Evolutionary conservation across 2,329 filamentous ascomycete species (phyloP), one percentile per base, ranked within the genome.

Genomic region (Diaporthe citri): DNA sequence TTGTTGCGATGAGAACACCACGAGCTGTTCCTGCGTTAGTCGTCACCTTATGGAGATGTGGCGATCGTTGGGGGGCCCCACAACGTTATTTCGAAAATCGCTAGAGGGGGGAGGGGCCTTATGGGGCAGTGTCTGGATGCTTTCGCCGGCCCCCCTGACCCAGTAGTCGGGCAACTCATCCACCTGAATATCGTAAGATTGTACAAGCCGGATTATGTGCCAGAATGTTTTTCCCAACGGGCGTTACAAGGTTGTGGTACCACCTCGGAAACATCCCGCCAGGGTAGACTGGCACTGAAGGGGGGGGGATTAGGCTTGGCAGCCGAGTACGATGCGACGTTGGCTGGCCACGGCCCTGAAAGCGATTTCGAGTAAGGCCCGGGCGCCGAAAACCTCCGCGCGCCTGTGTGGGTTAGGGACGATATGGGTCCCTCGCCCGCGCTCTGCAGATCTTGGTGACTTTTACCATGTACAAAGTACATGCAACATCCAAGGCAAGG

Each of bases 171-270:
- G 9, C 48, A 39, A 8, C 25, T 22, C 5, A 9, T 69, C 51
- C 48, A 69, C 64, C 64, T 69, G 48, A 41, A 41, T 28, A 69
- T 69, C 64, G 64, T 55, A 69, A 55, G 64, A 69, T 69, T 10
- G 15, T 13, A 25, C 9, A 25, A 51, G 22, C 46, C 15, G 17
- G n/a, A 20, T 41, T 55, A 41, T 69, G 34, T 31, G 64, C 64
- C 46, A 52, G 4, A 69, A 55, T 31, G 10, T 69, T 69, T 31
- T 41, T 41, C 13, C 48, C 31, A 31, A 13, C 15, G 3, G 12
- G 12, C 9, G 34, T 28, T 41, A 31, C 48, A 28, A 28, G 34
- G 48, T 52, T 41, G 48, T 69, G 64, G 64, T 69, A 55, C 48
- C 48, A 69, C 64, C 64, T 69, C 64, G 64, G 64, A 39, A 55